Conservation (phyloP, 345 rosid genomes). For the Eucalyptus melliodora region DNA sequence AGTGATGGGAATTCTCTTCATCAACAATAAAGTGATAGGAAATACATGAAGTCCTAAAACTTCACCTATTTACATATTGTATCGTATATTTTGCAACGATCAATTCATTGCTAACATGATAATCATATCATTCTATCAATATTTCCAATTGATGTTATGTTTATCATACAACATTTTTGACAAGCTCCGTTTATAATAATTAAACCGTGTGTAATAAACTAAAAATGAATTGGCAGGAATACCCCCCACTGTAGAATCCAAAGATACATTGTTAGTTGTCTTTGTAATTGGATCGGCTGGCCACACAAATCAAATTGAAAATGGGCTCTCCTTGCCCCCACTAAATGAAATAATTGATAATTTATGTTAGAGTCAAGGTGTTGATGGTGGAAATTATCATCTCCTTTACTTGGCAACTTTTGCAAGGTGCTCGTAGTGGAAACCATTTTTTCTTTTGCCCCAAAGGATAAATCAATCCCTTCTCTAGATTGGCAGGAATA, state of each 20-base stretch:
- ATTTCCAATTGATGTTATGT: no score
- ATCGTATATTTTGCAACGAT: rapidly evolving
- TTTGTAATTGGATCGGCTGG: background rate
- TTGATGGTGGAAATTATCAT: background rate
- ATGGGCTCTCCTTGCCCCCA: background rate
- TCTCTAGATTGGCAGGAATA: background rate
- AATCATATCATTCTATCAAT: no score
- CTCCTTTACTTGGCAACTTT: background rate
- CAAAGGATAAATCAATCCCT: background rate
- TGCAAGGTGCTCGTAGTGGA: background rate
- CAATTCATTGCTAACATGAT: background rate
- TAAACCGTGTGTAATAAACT: background rate
- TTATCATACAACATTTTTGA: background rate
- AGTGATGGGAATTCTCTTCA: background rate
- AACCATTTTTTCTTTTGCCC: background rate
- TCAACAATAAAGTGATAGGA: background rate
- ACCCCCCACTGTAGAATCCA: background rate
- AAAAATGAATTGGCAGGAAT: background rate
- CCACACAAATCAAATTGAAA: no score
- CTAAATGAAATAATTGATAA: background rate
- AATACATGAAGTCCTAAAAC: background rate
- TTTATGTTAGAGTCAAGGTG: background rate
- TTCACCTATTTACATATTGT: background rate
- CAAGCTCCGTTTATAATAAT: background rate
- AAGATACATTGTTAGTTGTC: background rate